phyloP scores from a whole-genome alignment of 306 rosid genomes.

The Quillaja saponaria region DNA sequence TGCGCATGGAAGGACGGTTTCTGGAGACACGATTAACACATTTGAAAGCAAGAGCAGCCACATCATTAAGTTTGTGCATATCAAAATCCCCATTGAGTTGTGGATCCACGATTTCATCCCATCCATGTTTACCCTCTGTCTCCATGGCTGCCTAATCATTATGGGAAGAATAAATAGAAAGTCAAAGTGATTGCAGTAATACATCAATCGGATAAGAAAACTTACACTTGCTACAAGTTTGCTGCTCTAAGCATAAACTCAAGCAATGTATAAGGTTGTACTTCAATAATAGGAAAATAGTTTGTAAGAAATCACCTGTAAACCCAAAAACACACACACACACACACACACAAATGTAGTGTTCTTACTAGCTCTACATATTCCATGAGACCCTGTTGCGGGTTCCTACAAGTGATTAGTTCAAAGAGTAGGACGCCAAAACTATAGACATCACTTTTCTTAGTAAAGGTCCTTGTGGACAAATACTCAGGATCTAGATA shows the following conservation, averaged over 20 bases:
- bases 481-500: constrained; percentile 50
- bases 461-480: constrained; percentile 46
- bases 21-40: constrained; percentile 38
- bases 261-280: not conserved
- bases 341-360: not conserved
- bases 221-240: not conserved
- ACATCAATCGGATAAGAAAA: not conserved
- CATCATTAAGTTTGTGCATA: constrained; percentile 32
- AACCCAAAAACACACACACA: constrained; percentile 7
- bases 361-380: constrained; percentile 49
- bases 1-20: constrained; percentile 36
- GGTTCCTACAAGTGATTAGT: constrained; percentile 46
- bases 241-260: not conserved
- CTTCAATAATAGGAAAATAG: constrained; percentile 2
- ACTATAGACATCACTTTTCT: constrained; percentile 60
- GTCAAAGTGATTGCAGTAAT: constrained; percentile 9
- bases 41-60: constrained; percentile 47
- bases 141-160: constrained; percentile 47
- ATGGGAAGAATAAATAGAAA: constrained; percentile 9
- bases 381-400: constrained; percentile 57
- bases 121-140: constrained; percentile 40
- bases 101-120: constrained; percentile 54
- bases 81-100: constrained; percentile 43
- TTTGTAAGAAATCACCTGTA: not conserved
- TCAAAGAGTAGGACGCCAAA: constrained; percentile 60